Base-by-base conservation (phyloP, 805 yeast species). In the Metschnikowia bowlesiae region DNA sequence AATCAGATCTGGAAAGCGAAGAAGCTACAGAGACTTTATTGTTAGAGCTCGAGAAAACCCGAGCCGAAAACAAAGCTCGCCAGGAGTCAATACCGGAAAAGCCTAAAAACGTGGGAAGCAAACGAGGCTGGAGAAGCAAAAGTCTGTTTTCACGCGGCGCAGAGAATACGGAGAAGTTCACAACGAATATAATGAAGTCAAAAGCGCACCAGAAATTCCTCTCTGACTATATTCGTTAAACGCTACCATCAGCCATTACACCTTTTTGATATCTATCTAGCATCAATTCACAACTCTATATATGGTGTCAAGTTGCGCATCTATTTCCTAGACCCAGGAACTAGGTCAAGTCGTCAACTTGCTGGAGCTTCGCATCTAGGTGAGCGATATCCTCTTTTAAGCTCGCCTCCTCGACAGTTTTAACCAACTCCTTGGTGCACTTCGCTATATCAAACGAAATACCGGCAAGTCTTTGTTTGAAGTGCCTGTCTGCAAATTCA, bases 391-490 rank as follows among this genome's bases (percentile, higher is more conserved):
- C 96, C 57, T 86, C 91, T 61, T 85, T 85, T 60, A 91, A 73
- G 62, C 91, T 86, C 26, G 96, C 96, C 64, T 91, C 97, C 65
- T 92, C 97, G 5, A 92, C 97, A 1, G 96, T 88, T 71, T 91
- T 91, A 18, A 92, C 98, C 63, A 92, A 78, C 67, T 92, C 98
- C 67, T 91, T 92, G 5, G 97, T 92, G 66, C 96, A 87, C 68
- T 92, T 90, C 26, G 97, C 97, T 70, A 92, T 88, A 66, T 92
- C 98, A 71, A 90, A 92, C 30, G 96, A 92, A 58, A 91, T 86
- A 2, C 97, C 97, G 0, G 98, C 98, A 56, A 92, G 80, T 62
- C 97, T 81, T 68, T 92, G 97, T 68, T 89, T 89, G 72, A 89
- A 85, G 59, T 87, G 87, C 66, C 87, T 86, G 63, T 89, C 96